Base-by-base conservation (phyloP, 2,329 filamentous ascomycete species). In the Colletotrichum trifolii region DNA sequence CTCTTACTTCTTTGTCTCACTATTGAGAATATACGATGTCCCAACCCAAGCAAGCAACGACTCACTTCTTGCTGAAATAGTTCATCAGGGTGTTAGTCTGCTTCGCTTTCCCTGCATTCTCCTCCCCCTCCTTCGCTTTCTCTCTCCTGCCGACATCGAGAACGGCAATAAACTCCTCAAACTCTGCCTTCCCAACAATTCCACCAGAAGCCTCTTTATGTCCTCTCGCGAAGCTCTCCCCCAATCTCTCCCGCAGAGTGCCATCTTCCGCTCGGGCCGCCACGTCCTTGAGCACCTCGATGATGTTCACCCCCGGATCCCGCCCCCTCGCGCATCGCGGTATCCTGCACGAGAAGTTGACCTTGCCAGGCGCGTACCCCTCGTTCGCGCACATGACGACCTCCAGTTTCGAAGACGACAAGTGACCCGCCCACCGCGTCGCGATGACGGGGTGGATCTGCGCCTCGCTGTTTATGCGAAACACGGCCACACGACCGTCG, bases 201-300 rank as follows among this genome's bases (percentile, higher is more conserved):
- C 89, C 89, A 1, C 89, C 89, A 52, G 86, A 89, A 0, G 89
- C 89, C 71, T 90, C 88, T 65, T 88, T 89, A 67, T 91, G 89
- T 0, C 89, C 89, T 56, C 85, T 81, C 0, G 88, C 89, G 71
- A 91, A 91, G 34, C 83, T 87, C 52, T 88, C 83, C 0, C 89
- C 89, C 10, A 91, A 71, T 12, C 87, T 75, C 58, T 84, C 78
- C 4, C 75, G 70, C 59, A 81, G 66, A 5, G 75, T 80, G 38
- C 75, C 71, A 39, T 79, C 77, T 10, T 76, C 74, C 15, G 77
- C 78, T 13, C 70, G 71, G 40, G 77, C 77, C 36, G 85, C 88
- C 47, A 87, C 82, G 2, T 73, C 79, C 69, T 82, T 81, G 34
- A 91, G 70, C 2, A 81, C 82, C 69, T 85, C 80, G 56, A 91